Conservation (phyloP, 768 basidiomycete species). For the Tricholomella constricta region DNA sequence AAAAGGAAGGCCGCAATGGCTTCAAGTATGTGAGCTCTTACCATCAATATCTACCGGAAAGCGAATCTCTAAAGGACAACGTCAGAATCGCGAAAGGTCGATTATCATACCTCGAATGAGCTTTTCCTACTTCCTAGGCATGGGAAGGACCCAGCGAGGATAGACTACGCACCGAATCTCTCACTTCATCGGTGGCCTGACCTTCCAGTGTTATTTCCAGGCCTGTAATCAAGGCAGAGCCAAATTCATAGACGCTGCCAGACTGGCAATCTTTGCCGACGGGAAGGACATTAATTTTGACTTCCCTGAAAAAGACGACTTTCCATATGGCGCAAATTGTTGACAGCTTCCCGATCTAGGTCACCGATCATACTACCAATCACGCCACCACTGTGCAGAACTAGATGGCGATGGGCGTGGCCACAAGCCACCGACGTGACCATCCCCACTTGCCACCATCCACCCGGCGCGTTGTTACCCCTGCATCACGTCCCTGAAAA, state of each 20-base stretch:
- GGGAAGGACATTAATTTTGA: neutral
- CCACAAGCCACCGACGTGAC: slow-evolving; percentile 6
- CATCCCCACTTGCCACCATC: slow-evolving; percentile 9
- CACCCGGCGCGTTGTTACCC: slow-evolving; percentile 10
- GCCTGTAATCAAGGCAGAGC: neutral
- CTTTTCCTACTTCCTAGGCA: neutral
- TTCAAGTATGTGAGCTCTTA: slow-evolving; percentile 1
- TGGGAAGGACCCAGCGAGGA: neutral
- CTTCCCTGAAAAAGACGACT: neutral
- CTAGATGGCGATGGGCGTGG: neutral
- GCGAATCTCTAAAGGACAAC: neutral
- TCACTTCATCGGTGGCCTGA: neutral
- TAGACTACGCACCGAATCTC: neutral
- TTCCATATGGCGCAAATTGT: slow-evolving; percentile 4
- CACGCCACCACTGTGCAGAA: slow-evolving; percentile 13
- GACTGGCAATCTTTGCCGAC: neutral
- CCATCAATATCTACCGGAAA: neutral
- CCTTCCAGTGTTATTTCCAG: neutral
- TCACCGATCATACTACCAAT: slow-evolving; percentile 12
- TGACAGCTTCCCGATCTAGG: slow-evolving; percentile 13
- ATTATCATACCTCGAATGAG: neutral
- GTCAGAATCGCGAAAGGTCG: slow-evolving; percentile 1
- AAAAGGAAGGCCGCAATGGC: neutral
- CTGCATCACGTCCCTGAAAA: slow-evolving; percentile 15
- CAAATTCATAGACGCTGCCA: neutral